Conservation (phyloP, 306 rosid genomes). For the Rosa persica region DNA sequence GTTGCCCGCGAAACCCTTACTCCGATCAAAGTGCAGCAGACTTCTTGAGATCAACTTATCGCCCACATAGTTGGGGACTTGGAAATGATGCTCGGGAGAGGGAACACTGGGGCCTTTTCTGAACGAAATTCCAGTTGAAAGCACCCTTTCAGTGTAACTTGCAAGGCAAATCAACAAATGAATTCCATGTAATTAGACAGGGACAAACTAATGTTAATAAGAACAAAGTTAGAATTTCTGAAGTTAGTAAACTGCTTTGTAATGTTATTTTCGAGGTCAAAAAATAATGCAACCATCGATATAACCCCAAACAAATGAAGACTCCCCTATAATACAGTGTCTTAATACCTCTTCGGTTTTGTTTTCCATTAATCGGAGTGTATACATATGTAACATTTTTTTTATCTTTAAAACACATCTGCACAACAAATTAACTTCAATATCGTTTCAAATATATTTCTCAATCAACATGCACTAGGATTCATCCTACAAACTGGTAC, state of each 20-base stretch:
- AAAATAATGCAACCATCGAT: not conserved
- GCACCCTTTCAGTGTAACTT: not conserved
- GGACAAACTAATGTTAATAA: not conserved
- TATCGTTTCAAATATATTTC: not conserved
- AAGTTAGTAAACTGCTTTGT: not conserved
- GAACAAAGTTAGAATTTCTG: not conserved
- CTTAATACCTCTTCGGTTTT: not conserved
- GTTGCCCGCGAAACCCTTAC: not conserved
- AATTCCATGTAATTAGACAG: not conserved
- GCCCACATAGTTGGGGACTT: conserved; percentile 2
- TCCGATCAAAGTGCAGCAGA: not conserved
- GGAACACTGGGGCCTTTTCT: conserved; percentile 1
- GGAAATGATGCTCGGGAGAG: conserved; percentile 1
- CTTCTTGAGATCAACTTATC: conserved; percentile 7
- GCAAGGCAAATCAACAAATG: not conserved
- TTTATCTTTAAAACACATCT: not conserved
- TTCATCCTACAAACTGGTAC: not conserved
- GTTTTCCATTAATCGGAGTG: not conserved
- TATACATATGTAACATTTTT: too few relatives aligned
- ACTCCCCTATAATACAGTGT: not conserved
- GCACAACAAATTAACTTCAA: too few relatives aligned
- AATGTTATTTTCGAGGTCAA: not conserved
- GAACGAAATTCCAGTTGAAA: not conserved
- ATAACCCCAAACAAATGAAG: not conserved
- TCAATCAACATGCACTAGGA: not conserved